These are phyloP conservation scores for Cercospora janseana DNA, from an alignment of 2,329 filamentous ascomycete genomes.

Conservation along the genomic window DNA sequence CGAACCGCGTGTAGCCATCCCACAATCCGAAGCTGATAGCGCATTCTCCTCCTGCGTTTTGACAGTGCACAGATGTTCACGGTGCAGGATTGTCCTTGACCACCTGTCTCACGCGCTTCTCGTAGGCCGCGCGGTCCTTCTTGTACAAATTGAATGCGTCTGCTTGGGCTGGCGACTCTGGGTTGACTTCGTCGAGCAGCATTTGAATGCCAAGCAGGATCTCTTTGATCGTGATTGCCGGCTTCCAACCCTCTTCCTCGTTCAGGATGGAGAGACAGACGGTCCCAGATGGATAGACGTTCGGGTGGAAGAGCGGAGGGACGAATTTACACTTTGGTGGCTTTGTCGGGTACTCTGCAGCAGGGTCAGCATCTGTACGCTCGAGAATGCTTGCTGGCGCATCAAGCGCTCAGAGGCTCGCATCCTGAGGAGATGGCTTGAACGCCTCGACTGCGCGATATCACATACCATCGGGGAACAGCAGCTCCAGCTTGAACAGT, in stretches of 20 bases:
- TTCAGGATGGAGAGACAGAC: conserved; percentile 97
- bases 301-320: conserved; percentile 94
- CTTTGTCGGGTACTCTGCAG: conserved; percentile 91
- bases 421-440: background rate
- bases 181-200: conserved; percentile 92
- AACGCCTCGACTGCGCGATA: background rate
- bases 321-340: conserved; percentile 98
- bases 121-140: conserved; percentile 82
- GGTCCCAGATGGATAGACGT: conserved; percentile 96
- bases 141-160: conserved; percentile 97
- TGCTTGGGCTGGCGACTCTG: conserved; percentile 92
- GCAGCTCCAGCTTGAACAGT: conserved; percentile 88
- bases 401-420: background rate
- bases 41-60: too few relatives aligned
- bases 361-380: conserved; percentile 15
- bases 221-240: conserved; percentile 96
- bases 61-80: too few relatives aligned
- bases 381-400: background rate
- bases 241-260: conserved; percentile 98
- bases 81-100: conserved; percentile 86
- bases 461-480: conserved; percentile 78
- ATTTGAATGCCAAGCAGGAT: conserved; percentile 96
- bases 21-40: too few relatives aligned
- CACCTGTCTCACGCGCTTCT: conserved; percentile 79
- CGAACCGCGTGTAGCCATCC: background rate